Percentiles rank a stretch among this genome's conserved stretches.
Evolutionary conservation across 2,329 filamentous ascomycete species (phyloP).

Genomic region (Fusarium scirpi): DNA sequence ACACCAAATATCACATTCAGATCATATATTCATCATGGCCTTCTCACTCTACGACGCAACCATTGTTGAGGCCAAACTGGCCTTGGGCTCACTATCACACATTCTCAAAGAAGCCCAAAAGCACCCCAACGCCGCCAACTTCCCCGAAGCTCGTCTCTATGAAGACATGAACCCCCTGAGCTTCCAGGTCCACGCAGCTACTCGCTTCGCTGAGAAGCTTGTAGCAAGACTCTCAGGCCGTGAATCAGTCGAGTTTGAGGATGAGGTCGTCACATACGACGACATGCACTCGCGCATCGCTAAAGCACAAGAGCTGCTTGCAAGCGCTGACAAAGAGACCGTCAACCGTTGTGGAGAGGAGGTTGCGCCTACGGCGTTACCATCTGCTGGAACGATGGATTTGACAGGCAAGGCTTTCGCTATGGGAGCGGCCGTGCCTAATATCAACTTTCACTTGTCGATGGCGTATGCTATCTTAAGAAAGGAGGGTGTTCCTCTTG

Average conservation of each 20-base stretch:
- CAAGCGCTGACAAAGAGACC: constrained; percentile 49
- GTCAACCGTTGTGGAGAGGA: constrained; percentile 48
- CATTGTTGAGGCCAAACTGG: constrained; percentile 45
- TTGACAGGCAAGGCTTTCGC: constrained; percentile 56
- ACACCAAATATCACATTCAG: neutral
- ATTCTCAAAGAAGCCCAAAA: constrained; percentile 50
- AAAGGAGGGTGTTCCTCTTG: constrained; percentile 68
- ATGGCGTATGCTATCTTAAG: constrained; percentile 70
- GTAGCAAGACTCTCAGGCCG: constrained; percentile 48
- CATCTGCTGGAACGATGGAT: constrained; percentile 34
- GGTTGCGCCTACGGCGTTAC: constrained; percentile 39
- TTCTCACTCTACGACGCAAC: constrained; percentile 52
- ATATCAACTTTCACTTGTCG: constrained; percentile 70
- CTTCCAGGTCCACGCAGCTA: constrained; percentile 51
- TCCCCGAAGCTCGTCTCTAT: constrained; percentile 48
- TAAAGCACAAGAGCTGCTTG: constrained; percentile 42
- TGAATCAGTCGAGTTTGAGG: constrained; percentile 38
- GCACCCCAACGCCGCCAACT: constrained; percentile 45
- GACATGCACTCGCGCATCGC: constrained; percentile 50
- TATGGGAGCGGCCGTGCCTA: constrained; percentile 61
- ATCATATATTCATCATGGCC: constrained; percentile 23
- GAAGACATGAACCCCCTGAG: constrained; percentile 55
- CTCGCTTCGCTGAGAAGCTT: constrained; percentile 44
- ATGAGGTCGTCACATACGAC: constrained; percentile 48
- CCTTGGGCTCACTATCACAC: constrained; percentile 44